Evolutionary conservation across 495 filamentous ascomycete genomes (phyloP).

Genomic region (Cladorrhinum samala): DNA sequence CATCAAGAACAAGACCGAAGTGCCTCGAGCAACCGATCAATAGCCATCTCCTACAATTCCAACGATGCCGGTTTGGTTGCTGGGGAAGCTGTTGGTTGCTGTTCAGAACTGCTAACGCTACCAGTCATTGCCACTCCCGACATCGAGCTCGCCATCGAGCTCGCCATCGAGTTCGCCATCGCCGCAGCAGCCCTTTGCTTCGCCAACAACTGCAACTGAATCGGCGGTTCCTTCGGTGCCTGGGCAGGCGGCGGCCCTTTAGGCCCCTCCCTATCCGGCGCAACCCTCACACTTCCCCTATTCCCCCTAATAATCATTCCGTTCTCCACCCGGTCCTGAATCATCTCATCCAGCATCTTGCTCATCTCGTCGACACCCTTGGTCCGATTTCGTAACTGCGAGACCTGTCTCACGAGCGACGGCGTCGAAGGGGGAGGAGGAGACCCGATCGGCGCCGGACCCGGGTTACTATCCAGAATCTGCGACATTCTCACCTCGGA

Average conservation of each 20-base stretch:
- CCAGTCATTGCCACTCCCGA: too few species aligned
- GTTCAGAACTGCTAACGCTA: too few species aligned
- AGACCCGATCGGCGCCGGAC: conserved; percentile 28
- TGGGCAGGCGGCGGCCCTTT: conserved; percentile 15
- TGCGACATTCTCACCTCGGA: conserved; percentile 41
- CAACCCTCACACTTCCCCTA: conserved; percentile 50
- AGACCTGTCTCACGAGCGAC: conserved; percentile 30
- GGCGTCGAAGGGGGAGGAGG: conserved; percentile 35
- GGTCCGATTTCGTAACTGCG: conserved; percentile 45
- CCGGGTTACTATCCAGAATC: conserved; percentile 33
- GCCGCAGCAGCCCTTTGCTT: conserved; percentile 27
- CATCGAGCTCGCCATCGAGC: background rate
- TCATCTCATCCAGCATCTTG: conserved; percentile 88
- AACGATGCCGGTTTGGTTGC: conserved; percentile 17
- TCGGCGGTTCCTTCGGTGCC: conserved; percentile 20
- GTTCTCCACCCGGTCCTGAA: conserved; percentile 72
- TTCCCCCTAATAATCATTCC: conserved; percentile 56
- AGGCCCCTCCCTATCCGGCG: conserved; percentile 24
- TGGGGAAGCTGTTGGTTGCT: background rate
- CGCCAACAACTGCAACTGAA: conserved; percentile 32
- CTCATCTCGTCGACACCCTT: conserved; percentile 85
- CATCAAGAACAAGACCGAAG: too few species aligned
- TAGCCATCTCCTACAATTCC: conserved; percentile 27
- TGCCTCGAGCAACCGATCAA: background rate
- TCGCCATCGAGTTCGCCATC: conserved; percentile 3